Evolutionary conservation across 192 early-diverging fungal genomes (phyloP).

Genomic region (Backusella tarrabulga): DNA sequence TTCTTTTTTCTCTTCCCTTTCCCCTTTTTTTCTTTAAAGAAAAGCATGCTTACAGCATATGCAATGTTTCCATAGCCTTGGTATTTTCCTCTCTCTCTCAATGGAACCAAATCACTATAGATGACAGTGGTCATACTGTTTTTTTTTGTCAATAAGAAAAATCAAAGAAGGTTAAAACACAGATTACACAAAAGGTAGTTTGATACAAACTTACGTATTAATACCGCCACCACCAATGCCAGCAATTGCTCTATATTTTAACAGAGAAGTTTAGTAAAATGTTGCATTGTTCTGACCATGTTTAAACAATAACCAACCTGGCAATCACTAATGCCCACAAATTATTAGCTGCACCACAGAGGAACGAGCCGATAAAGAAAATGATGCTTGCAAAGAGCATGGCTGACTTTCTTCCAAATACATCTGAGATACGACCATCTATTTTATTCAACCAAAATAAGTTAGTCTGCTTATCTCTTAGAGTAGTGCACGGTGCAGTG

Average conservation of each 20-base stretch:
- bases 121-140: constrained; percentile 60
- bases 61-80: constrained; percentile 36
- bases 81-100: constrained; percentile 64
- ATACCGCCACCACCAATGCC: constrained; percentile 71
- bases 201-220: constrained; percentile 23
- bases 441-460: not conserved
- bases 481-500: not conserved
- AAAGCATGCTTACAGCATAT: constrained; percentile 14
- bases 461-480: not conserved
- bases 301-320: not conserved
- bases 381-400: constrained; percentile 54
- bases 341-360: constrained; percentile 62
- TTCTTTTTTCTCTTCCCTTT: not conserved
- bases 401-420: constrained; percentile 72
- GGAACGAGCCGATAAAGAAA: constrained; percentile 65
- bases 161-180: constrained; percentile 2
- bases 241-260: constrained; percentile 53
- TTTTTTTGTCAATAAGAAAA: not conserved
- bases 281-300: too few relatives aligned
- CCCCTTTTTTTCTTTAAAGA: not conserved
- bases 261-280: too few relatives aligned
- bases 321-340: constrained; percentile 56
- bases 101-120: constrained; percentile 69
- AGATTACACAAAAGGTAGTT: not conserved
- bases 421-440: constrained; percentile 67